Base-by-base conservation (phyloP, 352 stramenopile genomes). In the Peronosclerospora sorghi region DNA sequence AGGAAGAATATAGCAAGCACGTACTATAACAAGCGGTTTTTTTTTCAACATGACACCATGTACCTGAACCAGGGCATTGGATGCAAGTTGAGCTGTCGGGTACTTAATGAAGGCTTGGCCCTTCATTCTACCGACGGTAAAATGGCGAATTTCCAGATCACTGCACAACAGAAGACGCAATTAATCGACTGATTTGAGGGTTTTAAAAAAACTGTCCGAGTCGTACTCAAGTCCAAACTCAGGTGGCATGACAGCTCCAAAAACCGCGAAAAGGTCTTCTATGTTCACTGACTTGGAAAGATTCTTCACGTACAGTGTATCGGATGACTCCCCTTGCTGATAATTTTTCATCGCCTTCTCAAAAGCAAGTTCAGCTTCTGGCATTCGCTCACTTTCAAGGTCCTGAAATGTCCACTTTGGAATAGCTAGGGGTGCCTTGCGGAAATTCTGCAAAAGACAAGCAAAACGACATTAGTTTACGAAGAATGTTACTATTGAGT, bases 31-130 rank as follows among this genome's bases (percentile, higher is more conserved):
- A 1, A 92, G 42, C 14, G 80, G 80, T 49, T 92, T 95, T 23
- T 63, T 65, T 20, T 87, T 67, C 2, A 93, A 17, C 7, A 88
- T 43, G 12, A 87, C 63, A 5, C 83, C 83, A 45, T 95, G 81
- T 6, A 77, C 59, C 6, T 65, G 48, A 4, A 76, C 34, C 8
- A 92, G 64, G 14, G 79, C 73, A 13, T 29, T 35, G 15, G 41
- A 51, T 2, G 83, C 83, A 12, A 82, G 26, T 8, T 77, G 58
- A 14, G 63, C 38, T 1, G 41, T 74, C 20, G 73, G 59, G 42
- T 77, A 92, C 37, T 65, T 74, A 19, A 93, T 58, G 38, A 95
- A 95, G 6, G 78, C 80, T 41, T 95, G 83, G 21, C 73, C 86
- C 35, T 89, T 89, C 72, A 95, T 87, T 41, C 78, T 52, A 0